Evolutionary conservation across 2,329 filamentous ascomycete species (phyloP).

Genomic region (Diaporthe sp.): DNA sequence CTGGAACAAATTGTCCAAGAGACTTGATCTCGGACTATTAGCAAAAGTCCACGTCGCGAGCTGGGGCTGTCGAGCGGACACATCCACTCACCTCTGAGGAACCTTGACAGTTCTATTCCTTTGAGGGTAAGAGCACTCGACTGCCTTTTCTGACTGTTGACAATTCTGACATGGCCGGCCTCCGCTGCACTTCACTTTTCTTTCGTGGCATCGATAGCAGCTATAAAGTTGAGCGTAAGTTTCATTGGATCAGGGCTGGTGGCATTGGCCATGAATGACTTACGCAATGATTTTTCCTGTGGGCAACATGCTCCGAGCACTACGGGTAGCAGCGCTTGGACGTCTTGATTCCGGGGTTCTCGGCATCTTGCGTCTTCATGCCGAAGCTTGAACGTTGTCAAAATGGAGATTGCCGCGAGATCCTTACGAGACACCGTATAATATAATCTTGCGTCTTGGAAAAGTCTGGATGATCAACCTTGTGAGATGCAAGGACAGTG

Average conservation of each 20-base stretch:
- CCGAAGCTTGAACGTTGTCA: neutral
- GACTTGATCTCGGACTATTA: neutral
- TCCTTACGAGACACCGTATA: too few relatives aligned
- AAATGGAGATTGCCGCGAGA: neutral
- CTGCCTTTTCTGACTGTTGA: neutral
- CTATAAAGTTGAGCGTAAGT: neutral
- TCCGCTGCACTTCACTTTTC: neutral
- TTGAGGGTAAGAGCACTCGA: neutral
- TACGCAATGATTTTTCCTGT: neutral
- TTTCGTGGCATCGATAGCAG: neutral
- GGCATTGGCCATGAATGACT: neutral
- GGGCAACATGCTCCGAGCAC: neutral
- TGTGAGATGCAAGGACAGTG: neutral
- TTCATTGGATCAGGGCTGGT: neutral
- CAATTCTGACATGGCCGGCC: neutral
- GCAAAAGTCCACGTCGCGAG: neutral
- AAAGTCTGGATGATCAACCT: neutral
- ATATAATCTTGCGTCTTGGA: neutral
- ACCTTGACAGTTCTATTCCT: constrained; percentile 1
- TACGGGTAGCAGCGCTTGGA: neutral
- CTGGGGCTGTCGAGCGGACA: neutral
- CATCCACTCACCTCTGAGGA: neutral
- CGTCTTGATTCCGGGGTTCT: neutral
- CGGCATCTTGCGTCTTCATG: neutral
- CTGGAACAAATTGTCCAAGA: neutral